Percentiles rank a stretch among this genome's conserved stretches.
Evolutionary conservation across 371 early-diverging fungal genomes (phyloP).

Genomic region (Mucor velutinosus): DNA sequence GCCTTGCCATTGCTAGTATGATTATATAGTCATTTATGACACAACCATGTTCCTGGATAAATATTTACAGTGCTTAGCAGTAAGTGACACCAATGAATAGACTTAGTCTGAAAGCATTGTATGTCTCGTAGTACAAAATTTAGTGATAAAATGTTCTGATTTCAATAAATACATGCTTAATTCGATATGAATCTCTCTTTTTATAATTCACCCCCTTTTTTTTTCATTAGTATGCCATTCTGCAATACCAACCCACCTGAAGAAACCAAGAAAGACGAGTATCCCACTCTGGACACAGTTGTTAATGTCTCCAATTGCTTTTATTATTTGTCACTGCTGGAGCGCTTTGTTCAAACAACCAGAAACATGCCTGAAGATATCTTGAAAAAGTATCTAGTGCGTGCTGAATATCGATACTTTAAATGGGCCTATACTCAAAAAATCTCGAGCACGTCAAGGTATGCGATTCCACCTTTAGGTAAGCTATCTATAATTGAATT

Average conservation of each 20-base stretch:
- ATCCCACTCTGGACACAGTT: background rate
- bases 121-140: background rate
- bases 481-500: background rate
- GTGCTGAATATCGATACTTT: slow-evolving; percentile 11
- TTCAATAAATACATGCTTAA: background rate
- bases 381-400: slow-evolving; percentile 1
- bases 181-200: background rate
- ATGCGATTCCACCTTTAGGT: slow-evolving; percentile 1
- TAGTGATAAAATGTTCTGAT: background rate
- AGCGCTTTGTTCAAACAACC: slow-evolving; percentile 6
- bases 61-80: background rate
- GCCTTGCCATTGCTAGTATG: background rate
- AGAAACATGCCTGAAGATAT: background rate
- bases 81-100: background rate
- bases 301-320: slow-evolving; percentile 7
- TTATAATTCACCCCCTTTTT: background rate
- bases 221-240: background rate
- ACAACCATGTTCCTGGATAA: background rate
- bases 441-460: no score
- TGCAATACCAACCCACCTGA: background rate
- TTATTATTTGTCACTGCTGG: slow-evolving; percentile 12
- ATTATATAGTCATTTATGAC: background rate
- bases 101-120: background rate
- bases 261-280: background rate
- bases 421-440: slow-evolving; percentile 1